phyloP scores from a whole-genome alignment of 2,329 filamentous ascomycete genomes.

The Macrophomina tecta region DNA sequence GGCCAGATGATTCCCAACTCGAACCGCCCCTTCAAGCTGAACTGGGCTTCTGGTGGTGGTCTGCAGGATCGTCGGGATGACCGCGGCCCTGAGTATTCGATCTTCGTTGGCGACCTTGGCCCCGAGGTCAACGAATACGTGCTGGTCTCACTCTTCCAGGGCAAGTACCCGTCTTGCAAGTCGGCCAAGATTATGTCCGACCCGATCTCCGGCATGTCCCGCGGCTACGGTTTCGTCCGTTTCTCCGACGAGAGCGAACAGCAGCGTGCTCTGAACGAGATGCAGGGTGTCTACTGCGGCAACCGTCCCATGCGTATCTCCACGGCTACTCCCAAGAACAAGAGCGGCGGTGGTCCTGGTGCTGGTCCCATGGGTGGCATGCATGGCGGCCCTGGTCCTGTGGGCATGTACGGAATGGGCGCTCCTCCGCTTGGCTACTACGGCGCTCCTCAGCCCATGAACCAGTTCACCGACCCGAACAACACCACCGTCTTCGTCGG shows the following conservation, averaged over 20 bases:
- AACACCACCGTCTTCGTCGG: conserved; percentile 99
- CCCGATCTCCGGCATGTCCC: conserved; percentile 95
- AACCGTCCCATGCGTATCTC: conserved; percentile 99
- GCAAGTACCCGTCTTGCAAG: conserved; percentile 95
- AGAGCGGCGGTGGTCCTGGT: conserved; percentile 60
- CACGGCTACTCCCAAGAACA: conserved; percentile 96
- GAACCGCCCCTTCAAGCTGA: conserved; percentile 94
- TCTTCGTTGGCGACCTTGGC: conserved; percentile 97
- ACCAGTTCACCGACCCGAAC: conserved; percentile 99
- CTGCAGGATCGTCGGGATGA: conserved; percentile 95
- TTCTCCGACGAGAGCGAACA: conserved; percentile 96
- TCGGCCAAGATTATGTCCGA: conserved; percentile 99
- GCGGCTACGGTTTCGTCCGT: conserved; percentile 96
- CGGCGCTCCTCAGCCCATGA: conserved; percentile 82
- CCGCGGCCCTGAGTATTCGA: conserved; percentile 92
- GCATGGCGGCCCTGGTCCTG: conserved; percentile 51
- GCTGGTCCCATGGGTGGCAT: conserved; percentile 60
- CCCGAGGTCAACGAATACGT: conserved; percentile 99
- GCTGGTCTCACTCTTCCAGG: conserved; percentile 94
- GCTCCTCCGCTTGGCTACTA: conserved; percentile 71
- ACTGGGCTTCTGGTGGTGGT: conserved; percentile 97
- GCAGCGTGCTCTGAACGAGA: conserved; percentile 93
- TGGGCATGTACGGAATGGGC: conserved; percentile 74
- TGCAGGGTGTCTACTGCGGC: conserved; percentile 99
- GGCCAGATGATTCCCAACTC: conserved; percentile 92